Conservation (phyloP, 805 yeast genomes). For the Spathaspora passalidarum region DNA sequence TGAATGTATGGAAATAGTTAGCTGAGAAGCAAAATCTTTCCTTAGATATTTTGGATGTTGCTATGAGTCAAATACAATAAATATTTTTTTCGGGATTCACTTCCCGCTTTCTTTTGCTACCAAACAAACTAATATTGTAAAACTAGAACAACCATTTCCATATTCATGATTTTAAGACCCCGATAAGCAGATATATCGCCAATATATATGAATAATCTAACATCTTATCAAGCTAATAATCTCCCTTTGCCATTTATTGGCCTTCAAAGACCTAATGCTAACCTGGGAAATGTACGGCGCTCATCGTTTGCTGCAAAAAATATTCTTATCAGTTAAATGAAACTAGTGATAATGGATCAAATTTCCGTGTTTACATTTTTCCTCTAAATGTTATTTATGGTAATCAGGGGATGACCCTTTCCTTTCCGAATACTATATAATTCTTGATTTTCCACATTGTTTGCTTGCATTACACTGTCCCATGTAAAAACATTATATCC, state of each 20-base stretch:
- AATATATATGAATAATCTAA: no score
- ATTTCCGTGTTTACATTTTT: background rate
- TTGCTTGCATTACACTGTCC: background rate
- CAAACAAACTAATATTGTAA: background rate
- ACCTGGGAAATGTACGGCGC: background rate
- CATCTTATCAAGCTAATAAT: no score
- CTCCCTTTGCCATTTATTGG: background rate
- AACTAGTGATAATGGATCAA: background rate
- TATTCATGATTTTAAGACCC: no score
- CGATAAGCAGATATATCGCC: no score
- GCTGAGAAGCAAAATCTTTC: conserved; percentile 1
- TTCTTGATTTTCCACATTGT: background rate
- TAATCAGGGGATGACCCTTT: background rate
- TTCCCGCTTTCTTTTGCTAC: conserved; percentile 1
- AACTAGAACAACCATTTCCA: background rate
- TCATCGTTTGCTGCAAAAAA: background rate
- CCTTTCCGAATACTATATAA: background rate
- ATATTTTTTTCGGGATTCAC: conserved; percentile 1
- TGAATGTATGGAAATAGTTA: conserved; percentile 4
- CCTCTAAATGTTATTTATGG: no score
- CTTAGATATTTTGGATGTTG: background rate
- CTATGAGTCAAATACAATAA: conserved; percentile 1
- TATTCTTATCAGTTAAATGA: background rate
- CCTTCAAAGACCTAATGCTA: background rate
- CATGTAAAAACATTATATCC: background rate